Percentiles rank a stretch among this genome's conserved stretches.
Evolutionary conservation across 2,329 filamentous ascomycete species (phyloP).

Genomic region (Fusarium sp.): DNA sequence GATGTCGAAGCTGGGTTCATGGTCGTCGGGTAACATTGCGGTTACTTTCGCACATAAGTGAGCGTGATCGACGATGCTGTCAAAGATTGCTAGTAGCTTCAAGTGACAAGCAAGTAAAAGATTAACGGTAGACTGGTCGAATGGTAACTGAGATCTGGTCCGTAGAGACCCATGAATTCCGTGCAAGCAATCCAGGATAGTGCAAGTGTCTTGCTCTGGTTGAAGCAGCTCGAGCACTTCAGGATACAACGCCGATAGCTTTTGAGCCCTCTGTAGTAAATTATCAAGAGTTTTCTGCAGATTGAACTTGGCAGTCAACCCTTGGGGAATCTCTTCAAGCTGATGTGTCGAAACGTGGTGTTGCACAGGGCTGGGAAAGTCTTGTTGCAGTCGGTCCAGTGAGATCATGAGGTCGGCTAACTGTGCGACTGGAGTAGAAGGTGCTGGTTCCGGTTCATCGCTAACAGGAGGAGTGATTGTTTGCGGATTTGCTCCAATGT

Average conservation of each 20-base stretch:
- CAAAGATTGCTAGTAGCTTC: conserved; percentile 51
- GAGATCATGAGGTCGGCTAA: conserved; percentile 35
- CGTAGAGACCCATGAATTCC: conserved; percentile 24
- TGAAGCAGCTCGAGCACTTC: conserved; percentile 33
- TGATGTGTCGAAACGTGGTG: conserved; percentile 39
- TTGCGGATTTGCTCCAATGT: not conserved
- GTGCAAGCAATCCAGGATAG: conserved; percentile 50
- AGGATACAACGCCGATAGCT: conserved; percentile 50
- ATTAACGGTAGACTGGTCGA: conserved; percentile 51
- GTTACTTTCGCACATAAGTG: conserved; percentile 47
- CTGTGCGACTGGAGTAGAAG: conserved; percentile 10
- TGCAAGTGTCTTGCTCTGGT: conserved; percentile 36
- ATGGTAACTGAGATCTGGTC: not conserved
- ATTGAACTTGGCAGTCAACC: conserved; percentile 38
- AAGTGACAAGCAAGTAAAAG: conserved; percentile 52
- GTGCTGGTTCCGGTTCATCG: not conserved
- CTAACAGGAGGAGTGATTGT: conserved; percentile 17
- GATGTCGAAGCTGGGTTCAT: conserved; percentile 49
- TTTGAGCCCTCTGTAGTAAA: conserved; percentile 48
- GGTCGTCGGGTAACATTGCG: conserved; percentile 37
- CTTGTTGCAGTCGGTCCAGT: conserved; percentile 37
- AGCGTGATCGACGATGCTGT: conserved; percentile 45
- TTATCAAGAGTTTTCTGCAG: conserved; percentile 46
- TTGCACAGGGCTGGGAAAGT: conserved; percentile 8
- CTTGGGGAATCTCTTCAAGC: conserved; percentile 36